phyloP scores from a whole-genome alignment of 495 filamentous ascomycete species.

The Copromyces sp. region DNA sequence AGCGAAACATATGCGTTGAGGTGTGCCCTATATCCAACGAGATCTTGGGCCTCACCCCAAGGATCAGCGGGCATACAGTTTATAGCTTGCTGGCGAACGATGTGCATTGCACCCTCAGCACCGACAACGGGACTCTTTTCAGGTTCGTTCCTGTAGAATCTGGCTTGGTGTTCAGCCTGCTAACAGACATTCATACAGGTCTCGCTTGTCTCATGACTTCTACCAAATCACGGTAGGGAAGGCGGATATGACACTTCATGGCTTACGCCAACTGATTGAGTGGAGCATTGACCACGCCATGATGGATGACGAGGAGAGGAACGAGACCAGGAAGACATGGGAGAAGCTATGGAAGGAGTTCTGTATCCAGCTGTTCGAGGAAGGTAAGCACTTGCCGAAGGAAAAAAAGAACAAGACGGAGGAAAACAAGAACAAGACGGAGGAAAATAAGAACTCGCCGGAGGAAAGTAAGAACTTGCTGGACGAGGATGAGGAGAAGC shows the following conservation, averaged over 20 bases:
- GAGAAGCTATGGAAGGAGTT: slow-evolving; percentile 35
- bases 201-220: slow-evolving; percentile 47
- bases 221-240: slow-evolving; percentile 47
- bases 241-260: slow-evolving; percentile 38
- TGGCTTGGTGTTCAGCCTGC: not conserved
- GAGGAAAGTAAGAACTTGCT: not conserved
- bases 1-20: slow-evolving; percentile 74
- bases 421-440: too few species aligned
- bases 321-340: slow-evolving; percentile 29
- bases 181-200: slow-evolving; percentile 20
- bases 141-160: slow-evolving; percentile 22
- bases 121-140: slow-evolving; percentile 47
- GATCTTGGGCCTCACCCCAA: slow-evolving; percentile 45
- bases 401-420: not conserved
- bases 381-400: slow-evolving; percentile 1
- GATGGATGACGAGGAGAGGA: slow-evolving; percentile 25
- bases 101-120: slow-evolving; percentile 43
- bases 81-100: slow-evolving; percentile 41
- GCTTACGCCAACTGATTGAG: slow-evolving; percentile 42
- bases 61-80: slow-evolving; percentile 37
- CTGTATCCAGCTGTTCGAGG: slow-evolving; percentile 24
- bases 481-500: not conserved
- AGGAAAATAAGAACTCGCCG: not conserved
- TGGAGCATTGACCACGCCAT: slow-evolving; percentile 47
- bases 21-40: slow-evolving; percentile 88